Evolutionary conservation across 306 rosid genomes (phyloP).

Genomic region (Vigna nakashimae): DNA sequence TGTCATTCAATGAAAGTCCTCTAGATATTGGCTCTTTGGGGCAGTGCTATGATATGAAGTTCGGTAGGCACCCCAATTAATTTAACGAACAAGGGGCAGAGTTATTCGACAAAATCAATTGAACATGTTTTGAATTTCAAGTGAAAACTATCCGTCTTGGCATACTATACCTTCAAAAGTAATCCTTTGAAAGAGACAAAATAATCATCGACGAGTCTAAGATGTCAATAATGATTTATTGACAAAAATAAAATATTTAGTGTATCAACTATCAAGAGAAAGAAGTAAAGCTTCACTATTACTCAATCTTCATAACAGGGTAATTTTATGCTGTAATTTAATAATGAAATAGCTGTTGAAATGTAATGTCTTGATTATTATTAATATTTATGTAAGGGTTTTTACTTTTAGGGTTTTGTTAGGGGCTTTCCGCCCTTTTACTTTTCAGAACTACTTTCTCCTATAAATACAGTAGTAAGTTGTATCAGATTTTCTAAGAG

Average conservation of each 20-base stretch:
- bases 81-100: background rate
- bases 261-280: background rate
- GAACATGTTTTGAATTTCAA: background rate
- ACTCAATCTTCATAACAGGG: background rate
- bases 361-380: too few species aligned
- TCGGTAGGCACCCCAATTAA: too few species aligned
- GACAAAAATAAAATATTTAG: background rate
- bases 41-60: too few species aligned
- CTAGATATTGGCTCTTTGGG: too few species aligned
- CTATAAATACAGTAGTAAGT: too few species aligned
- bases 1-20: too few species aligned
- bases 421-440: too few species aligned
- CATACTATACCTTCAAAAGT: background rate
- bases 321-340: background rate
- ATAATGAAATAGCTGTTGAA: background rate
- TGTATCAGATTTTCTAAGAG: too few species aligned
- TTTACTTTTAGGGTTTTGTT: too few species aligned
- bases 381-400: too few species aligned
- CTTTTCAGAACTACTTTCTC: too few species aligned
- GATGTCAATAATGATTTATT: background rate
- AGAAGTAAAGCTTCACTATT: background rate
- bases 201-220: background rate
- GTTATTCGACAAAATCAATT: conserved; percentile 13
- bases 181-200: background rate
- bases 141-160: background rate